Base-by-base conservation (phyloP, 78 protist genomes). In the Speleostelium caveatum region DNA sequence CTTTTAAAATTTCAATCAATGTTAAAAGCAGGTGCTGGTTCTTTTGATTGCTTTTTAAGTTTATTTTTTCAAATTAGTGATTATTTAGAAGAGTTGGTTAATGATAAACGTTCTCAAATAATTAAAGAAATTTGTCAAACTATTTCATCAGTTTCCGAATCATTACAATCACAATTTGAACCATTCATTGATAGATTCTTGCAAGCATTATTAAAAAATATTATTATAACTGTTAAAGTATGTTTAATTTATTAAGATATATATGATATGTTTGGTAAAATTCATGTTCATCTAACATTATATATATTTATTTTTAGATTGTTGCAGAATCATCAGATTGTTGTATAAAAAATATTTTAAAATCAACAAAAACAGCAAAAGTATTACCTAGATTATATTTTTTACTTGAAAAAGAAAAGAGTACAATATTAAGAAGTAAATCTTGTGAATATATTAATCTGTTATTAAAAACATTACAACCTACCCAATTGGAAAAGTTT, bases 51-150 rank as follows among this genome's bases (percentile, higher is more conserved):
- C 24, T 83, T 83, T 30, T n/a, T 21, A 0, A 19, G 24, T 0
- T 19, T 69, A 4, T 83, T 83, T 33, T n/a, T 55, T 16, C 63
- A 62, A 39, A 3, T 83, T 8, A 67, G 22, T 22, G 90, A 83
- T 1, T 51, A 51, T 5, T n/a, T 83, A 22, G 2, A 35, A 6
- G 21, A 35, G 17, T 36, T 12, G 35, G 63, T 67, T 12, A 42
- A 26, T 3, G 90, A 83, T 83, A 56, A 68, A 30, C 35, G 90
- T 33, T 83, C 90, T 58, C 66, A 56, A 28, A 22, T 83, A 22
- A 41, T 83, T 16, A 83, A 83, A 32, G 90, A 83, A 60, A 78
- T 75, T 14, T 83, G 90, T 32, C 24, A 19, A 36, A 69, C 78
- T 2, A 33, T 83, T 7, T 24, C 59, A 0, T 10, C 24, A 2